These are phyloP conservation scores for Orbilia brochopaga DNA, from an alignment of 2,329 filamentous ascomycete species.

Conservation along the genomic window DNA sequence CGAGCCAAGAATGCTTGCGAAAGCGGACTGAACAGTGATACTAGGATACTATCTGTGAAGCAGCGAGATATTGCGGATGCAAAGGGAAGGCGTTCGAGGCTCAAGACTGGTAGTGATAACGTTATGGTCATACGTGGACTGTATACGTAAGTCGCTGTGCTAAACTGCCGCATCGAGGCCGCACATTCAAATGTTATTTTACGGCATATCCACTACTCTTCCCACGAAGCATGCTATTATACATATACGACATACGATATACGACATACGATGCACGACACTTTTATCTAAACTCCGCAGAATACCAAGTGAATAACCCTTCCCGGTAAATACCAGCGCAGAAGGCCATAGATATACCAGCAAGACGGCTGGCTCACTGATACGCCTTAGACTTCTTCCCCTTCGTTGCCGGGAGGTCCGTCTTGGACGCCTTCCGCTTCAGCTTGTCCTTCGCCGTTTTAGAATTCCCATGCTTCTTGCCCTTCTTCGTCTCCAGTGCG, in stretches of 20 bases:
- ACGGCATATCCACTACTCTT: too few species aligned
- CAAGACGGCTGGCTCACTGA: conserved; percentile 6
- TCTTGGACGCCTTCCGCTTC: conserved; percentile 45
- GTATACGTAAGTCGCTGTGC: neutral
- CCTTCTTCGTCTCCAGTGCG: conserved; percentile 33
- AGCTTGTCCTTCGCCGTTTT: conserved; percentile 33
- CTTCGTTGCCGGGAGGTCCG: conserved; percentile 18
- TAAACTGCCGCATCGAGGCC: conserved; percentile 7
- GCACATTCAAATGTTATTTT: conserved; percentile 2
- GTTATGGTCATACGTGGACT: conserved; percentile 13
- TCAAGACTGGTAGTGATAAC: too few species aligned
- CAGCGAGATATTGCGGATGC: neutral
- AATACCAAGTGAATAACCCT: conserved; percentile 22
- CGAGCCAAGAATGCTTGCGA: neutral
- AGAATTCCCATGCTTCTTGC: conserved; percentile 6
- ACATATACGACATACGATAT: conserved; percentile 4
- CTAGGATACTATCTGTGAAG: too few species aligned
- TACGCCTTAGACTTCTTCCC: conserved; percentile 45
- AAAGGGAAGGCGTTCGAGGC: too few species aligned
- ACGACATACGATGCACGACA: conserved; percentile 26
- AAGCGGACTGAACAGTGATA: neutral
- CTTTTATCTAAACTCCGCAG: conserved; percentile 49
- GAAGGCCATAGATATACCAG: conserved; percentile 4
- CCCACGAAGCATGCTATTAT: conserved; percentile 43
- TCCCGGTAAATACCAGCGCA: too few species aligned